Conservation (phyloP, 345 rosid genomes). For the Boechera stricta region DNA sequence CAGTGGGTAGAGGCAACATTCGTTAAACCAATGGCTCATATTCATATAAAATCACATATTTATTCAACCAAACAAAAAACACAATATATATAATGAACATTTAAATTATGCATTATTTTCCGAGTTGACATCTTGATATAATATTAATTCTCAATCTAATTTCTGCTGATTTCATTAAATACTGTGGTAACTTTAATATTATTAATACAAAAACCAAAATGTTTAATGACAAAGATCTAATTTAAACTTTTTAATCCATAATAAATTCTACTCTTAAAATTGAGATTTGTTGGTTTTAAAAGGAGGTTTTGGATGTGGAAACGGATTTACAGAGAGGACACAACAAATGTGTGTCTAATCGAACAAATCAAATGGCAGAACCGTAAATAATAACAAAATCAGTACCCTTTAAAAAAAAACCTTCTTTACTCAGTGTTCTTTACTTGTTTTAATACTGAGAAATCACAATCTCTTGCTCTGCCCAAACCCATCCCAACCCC, state of each 20-base stretch:
- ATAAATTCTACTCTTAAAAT: background rate
- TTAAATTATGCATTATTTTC: background rate
- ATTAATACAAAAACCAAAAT: background rate
- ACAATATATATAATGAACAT: background rate
- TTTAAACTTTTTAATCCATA: background rate
- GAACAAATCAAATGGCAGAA: slow-evolving; percentile 23
- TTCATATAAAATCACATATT: background rate
- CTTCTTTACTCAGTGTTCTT: slow-evolving; percentile 21
- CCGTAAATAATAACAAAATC: slow-evolving; percentile 17
- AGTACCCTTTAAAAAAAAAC: slow-evolving; percentile 31
- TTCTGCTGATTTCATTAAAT: background rate
- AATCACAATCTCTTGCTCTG: slow-evolving; percentile 49
- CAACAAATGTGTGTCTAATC: slow-evolving; percentile 27
- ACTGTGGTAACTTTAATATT: background rate
- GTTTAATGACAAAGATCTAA: background rate
- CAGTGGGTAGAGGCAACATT: slow-evolving; percentile 35
- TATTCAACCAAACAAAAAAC: background rate
- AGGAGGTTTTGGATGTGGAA: slow-evolving; percentile 41
- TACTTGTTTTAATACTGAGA: slow-evolving; percentile 26
- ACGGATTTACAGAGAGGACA: slow-evolving; percentile 28
- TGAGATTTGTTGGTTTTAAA: background rate
- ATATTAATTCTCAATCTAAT: background rate
- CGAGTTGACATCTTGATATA: too few relatives aligned
- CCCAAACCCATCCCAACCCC: slow-evolving; percentile 48
- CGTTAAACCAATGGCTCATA: slow-evolving; percentile 23